Percentiles rank a stretch among this genome's conserved stretches.
Conservation (phyloP, 2,329 filamentous ascomycete genomes). For the Cytospora chrysosperma region DNA sequence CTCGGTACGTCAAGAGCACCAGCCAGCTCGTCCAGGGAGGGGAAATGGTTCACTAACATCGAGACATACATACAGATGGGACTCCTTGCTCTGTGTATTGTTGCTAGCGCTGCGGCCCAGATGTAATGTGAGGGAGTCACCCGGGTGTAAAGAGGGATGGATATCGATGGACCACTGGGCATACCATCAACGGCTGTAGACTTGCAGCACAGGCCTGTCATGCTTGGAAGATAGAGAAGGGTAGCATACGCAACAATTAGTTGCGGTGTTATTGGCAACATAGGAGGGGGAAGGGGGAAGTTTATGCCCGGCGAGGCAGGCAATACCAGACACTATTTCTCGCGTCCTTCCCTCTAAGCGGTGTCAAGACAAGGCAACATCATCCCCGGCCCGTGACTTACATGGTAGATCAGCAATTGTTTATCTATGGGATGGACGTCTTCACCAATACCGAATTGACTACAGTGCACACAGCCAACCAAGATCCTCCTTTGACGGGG, state of each 20-base stretch:
- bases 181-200: not conserved
- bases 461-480: not conserved
- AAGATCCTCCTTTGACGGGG: not conserved
- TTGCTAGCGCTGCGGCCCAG: not conserved
- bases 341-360: not conserved
- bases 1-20: slow-evolving; percentile 10
- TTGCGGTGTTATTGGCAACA: not conserved
- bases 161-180: not conserved
- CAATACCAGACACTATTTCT: not conserved
- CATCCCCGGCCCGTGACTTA: too few species aligned
- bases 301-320: not conserved
- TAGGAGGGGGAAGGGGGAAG: not conserved
- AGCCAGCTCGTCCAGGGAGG: not conserved
- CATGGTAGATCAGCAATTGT: too few species aligned
- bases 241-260: too few species aligned
- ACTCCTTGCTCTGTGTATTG: slow-evolving; percentile 11
- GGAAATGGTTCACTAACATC: slow-evolving; percentile 5
- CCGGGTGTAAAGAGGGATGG: too few species aligned
- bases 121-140: slow-evolving; percentile 3
- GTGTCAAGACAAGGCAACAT: not conserved
- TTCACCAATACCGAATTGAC: not conserved
- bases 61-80: slow-evolving; percentile 5
- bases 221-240: too few species aligned
- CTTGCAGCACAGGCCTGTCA: too few species aligned
- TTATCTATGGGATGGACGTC: not conserved